phyloP scores from a whole-genome alignment of 495 filamentous ascomycete genomes.

The Hypoxylon trugodes region DNA sequence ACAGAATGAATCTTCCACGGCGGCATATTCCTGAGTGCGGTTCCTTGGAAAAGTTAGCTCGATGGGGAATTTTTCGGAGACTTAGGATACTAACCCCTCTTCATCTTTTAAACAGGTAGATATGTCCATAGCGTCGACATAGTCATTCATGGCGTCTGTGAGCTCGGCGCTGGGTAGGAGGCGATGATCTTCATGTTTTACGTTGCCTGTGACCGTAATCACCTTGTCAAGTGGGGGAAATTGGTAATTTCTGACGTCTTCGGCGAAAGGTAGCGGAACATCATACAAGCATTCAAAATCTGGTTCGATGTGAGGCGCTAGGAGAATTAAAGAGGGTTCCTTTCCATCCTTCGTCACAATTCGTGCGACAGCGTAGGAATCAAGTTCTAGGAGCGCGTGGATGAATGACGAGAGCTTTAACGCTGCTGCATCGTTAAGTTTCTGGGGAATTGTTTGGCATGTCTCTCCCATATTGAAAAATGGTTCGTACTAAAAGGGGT shows the following conservation, averaged over 20 bases:
- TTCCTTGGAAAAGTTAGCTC: slow-evolving; percentile 62
- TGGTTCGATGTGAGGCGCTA: slow-evolving; percentile 82
- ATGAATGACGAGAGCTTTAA: slow-evolving; percentile 90
- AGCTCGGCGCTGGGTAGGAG: slow-evolving; percentile 82
- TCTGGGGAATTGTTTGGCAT: slow-evolving; percentile 76
- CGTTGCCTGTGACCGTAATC: slow-evolving; percentile 87
- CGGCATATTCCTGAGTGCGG: slow-evolving; percentile 69
- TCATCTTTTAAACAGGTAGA: slow-evolving; percentile 66
- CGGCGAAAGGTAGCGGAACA: slow-evolving; percentile 90
- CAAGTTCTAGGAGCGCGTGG: slow-evolving; percentile 84
- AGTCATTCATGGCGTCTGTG: slow-evolving; percentile 82
- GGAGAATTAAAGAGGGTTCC: slow-evolving; percentile 77
- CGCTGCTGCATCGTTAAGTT: slow-evolving; percentile 74
- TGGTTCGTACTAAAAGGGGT: slow-evolving; percentile 74
- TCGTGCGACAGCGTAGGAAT: slow-evolving; percentile 87
- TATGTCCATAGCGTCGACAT: slow-evolving; percentile 94
- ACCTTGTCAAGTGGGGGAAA: slow-evolving; percentile 93
- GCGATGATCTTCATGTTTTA: slow-evolving; percentile 78
- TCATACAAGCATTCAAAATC: slow-evolving; percentile 91
- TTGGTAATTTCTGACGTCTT: slow-evolving; percentile 87
- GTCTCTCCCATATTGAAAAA: slow-evolving; percentile 85
- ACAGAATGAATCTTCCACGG: slow-evolving; percentile 86
- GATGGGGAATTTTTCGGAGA: neutral
- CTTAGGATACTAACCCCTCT: slow-evolving; percentile 65
- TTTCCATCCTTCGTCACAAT: slow-evolving; percentile 83